Base-by-base conservation (phyloP, 805 yeast species). In the Candida boleticola region DNA sequence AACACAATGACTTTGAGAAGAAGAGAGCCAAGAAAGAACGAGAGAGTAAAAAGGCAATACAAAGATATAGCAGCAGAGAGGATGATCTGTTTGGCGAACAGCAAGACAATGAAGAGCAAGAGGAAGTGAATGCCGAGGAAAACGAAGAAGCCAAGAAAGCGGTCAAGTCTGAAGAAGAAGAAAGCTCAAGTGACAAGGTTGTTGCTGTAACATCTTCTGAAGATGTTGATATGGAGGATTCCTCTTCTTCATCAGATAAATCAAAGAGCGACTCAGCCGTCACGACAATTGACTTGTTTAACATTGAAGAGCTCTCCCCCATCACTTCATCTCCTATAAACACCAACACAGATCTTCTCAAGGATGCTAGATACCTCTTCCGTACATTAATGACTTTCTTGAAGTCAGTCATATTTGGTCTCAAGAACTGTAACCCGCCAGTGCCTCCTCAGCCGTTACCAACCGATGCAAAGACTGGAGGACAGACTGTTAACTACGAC, bases 381-480 rank as follows among this genome's bases (percentile, higher is more conserved):
- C 79, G 92, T 49, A 89, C 96, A 3, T 67, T 95, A 41, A 79
- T 93, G 83, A 85, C 90, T 3, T 93, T 93, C 57, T 69, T 93
- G 54, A 89, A 90, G 58, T 87, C 97, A 0, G 85, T 89, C 33
- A 85, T 92, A 54, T 87, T 83, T 61, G 96, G 96, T 3, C 70
- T 95, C 50, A 89, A 89, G 57, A 82, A 82, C 40, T 89, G 96
- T 58, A 92, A 90, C 56, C 95, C 97, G 1, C 85, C 92, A 1
- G 70, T 64, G 1, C 75, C 75, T 3, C 71, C 73, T 5, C 74
- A 67, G 44, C 73, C 74, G 10, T 52, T 66, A 5, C 58, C 60
- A 29, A 55, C 61, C 5, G 74, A 68, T 42, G 84, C 95, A 0
- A 65, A 60, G 40, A 61, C 54, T 33, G 61, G 68, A 2, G 69